A percentile compares a stretch with the other conserved stretches of the same genome.
Evolutionary conservation across 169 alveolate species (phyloP).

Genomic region (Perkinsus olseni): DNA sequence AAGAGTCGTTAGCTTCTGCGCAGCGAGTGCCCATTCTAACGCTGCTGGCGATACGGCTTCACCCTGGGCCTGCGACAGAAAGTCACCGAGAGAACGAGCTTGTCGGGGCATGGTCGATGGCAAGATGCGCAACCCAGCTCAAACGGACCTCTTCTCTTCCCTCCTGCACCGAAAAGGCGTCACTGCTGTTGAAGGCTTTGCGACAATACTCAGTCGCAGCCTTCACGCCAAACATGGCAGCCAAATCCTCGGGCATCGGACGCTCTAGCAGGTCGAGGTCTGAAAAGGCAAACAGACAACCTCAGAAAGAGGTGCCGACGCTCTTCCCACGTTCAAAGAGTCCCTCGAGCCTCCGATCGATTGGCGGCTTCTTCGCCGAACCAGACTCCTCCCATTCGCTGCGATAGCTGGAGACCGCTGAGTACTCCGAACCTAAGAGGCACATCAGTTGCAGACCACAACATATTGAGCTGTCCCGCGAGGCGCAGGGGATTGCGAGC

Average conservation of each 20-base stretch:
- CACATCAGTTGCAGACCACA: too few relatives aligned
- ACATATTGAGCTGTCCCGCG: too few relatives aligned
- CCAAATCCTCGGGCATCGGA: neutral
- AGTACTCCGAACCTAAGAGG: too few relatives aligned
- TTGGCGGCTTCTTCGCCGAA: neutral
- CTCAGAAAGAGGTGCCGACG: neutral
- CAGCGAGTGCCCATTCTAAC: neutral
- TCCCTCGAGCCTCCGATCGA: neutral
- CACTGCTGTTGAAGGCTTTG: neutral
- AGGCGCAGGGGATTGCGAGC: too few relatives aligned
- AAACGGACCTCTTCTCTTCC: neutral
- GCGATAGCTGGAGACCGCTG: too few relatives aligned
- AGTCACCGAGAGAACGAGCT: neutral
- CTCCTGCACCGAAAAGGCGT: neutral
- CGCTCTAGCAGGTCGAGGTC: neutral
- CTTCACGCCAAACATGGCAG: neutral
- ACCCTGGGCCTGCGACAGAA: neutral
- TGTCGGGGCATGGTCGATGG: too few relatives aligned
- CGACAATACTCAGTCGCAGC: neutral
- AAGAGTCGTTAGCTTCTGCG: neutral
- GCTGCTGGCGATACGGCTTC: neutral
- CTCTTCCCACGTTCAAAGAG: neutral
- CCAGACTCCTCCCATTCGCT: too few relatives aligned
- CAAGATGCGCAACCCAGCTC: neutral
- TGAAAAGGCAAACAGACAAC: neutral